Base-by-base conservation (phyloP, 139 green algal species). In the Parachlorella kessleri region DNA sequence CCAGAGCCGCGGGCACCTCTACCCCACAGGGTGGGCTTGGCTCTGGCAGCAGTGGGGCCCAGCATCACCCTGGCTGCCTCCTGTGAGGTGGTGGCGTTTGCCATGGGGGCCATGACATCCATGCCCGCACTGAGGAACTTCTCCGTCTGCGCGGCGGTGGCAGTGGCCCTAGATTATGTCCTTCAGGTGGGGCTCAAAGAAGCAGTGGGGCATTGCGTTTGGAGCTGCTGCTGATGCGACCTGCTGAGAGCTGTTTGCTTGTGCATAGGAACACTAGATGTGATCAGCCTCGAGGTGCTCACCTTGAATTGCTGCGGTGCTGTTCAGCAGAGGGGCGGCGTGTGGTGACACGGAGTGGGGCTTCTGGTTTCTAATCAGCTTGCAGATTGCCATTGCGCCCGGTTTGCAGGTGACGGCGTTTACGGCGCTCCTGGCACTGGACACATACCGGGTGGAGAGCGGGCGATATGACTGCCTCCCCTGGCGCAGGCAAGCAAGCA, bases 91-190 rank as follows among this genome's bases (percentile, higher is more conserved):
- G 54, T 93, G 5, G 94, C 92, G 0, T 98, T 98, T 76, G 84
- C 64, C 0, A 66, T 97, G 69, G 94, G 89, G 2, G 86, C 70
- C 32, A 81, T 98, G 7, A 94, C 91, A 0, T 73, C 73, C 55
- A 96, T 98, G 91, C 95, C 95, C 3, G 95, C 95, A 42, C 92
- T 97, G 68, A 84, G 89, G 37, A 93, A 94, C 78, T 98, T 98
- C 80, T 89, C 75, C 3, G 54, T 96, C n/a, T 93, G 88, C 37
- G 92, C 93, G 9, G 91, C 92, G 8, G 69, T 93, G 53, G 93
- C 95, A 2, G 86, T 98, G n/a, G 40, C 84, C 36, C 82, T 98
- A 66, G 90, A 98, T 85, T 98, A 93, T 68, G 40, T 91, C 28
- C 87, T 98, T 48, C 48, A 59, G 48, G 48, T n/a, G n/a, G n/a